Evolutionary conservation across 345 rosid genomes (phyloP), one percentile per base, ranked within the genome.

Genomic region (Clarkia xantiana): DNA sequence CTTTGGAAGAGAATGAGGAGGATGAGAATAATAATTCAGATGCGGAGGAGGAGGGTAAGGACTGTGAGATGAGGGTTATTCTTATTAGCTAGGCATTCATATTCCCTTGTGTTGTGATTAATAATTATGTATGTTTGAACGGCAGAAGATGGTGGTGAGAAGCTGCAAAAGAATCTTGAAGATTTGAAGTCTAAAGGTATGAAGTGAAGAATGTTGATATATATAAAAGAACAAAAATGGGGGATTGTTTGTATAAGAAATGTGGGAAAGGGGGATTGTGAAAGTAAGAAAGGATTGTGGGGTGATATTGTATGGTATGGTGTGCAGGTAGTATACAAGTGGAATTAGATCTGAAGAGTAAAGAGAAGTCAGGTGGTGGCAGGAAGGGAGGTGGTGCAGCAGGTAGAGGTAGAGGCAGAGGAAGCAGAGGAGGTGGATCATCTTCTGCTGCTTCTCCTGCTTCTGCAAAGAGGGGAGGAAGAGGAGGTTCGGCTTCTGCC

Each of bases 171-270:
- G n/a, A 82, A 84, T 64, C 74, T 91, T 14, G 74, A 73, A 67
- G 75, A 74, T 45, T 66, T 79, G 69, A 91, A 72, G 59, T 80
- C 93, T 2, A 76, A 70, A 84, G 96, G 93, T 81, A 8, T 7
- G 67, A 51, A 42, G 3, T n/a, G n/a, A n/a, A n/a, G n/a, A n/a
- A n/a, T n/a, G n/a, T n/a, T n/a, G n/a, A n/a, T n/a, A n/a, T n/a
- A n/a, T n/a, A n/a, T n/a, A n/a, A n/a, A n/a, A n/a, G n/a, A n/a
- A n/a, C n/a, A n/a, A n/a, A n/a, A n/a, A n/a, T n/a, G n/a, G n/a
- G n/a, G n/a, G n/a, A n/a, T n/a, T n/a, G n/a, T n/a, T n/a, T n/a
- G n/a, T n/a, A n/a, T n/a, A n/a, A n/a, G n/a, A n/a, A n/a, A n/a
- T n/a, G n/a, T n/a, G n/a, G n/a, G n/a, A n/a, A n/a, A 14, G 1